phyloP scores from a whole-genome alignment of 305 asterid species.

The Fraxinus angustifolia region DNA sequence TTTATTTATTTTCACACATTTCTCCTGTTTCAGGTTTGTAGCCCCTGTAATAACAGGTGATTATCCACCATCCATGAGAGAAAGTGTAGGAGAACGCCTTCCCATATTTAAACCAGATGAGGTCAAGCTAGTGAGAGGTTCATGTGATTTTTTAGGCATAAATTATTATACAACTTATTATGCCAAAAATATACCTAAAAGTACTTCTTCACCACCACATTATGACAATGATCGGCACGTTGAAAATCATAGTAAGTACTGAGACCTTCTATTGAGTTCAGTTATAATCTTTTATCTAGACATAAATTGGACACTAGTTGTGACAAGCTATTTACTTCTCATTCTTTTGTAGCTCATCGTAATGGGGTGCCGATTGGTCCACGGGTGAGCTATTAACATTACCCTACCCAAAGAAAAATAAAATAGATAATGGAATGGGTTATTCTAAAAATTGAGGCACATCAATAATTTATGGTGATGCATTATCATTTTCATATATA shows the following conservation, averaged over 20 bases:
- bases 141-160: background rate
- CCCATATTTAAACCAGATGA: background rate
- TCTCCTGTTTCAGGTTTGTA: background rate
- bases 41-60: background rate
- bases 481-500: background rate
- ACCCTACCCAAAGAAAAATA: background rate
- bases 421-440: background rate
- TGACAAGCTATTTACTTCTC: background rate
- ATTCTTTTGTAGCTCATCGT: background rate
- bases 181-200: background rate
- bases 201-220: background rate
- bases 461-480: background rate
- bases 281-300: background rate
- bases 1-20: background rate
- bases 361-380: conserved; percentile 5
- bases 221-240: background rate
- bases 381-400: conserved; percentile 2
- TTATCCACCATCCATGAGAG: background rate
- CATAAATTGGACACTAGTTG: background rate
- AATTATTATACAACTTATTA: background rate
- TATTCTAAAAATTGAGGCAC: background rate
- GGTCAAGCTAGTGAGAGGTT: background rate
- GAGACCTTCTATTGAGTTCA: background rate
- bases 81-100: background rate
- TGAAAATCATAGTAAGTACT: background rate